These are phyloP conservation scores for Salix koriyanagi DNA, from an alignment of 345 rosid species.

Conservation along the genomic window DNA sequence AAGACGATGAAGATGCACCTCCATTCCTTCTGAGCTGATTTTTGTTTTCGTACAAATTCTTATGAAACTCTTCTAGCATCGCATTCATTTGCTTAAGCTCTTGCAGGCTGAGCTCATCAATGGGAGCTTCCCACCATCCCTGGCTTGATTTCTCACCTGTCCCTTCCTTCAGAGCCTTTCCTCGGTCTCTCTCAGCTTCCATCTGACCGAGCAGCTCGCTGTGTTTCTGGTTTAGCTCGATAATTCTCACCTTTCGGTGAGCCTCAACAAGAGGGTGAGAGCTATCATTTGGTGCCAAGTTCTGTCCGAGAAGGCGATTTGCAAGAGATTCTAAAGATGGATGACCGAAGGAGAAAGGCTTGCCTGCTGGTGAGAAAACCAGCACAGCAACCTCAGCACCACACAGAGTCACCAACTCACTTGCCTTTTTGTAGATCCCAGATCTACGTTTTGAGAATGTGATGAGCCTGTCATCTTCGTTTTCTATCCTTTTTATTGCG, in stretches of 20 bases:
- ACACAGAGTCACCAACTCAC: slow-evolving; percentile 20
- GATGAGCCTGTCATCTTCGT: slow-evolving; percentile 8
- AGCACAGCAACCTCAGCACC: slow-evolving; percentile 7
- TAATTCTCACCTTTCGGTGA: slow-evolving; percentile 14
- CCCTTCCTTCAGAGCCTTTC: neutral
- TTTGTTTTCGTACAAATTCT: neutral
- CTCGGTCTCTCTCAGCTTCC: slow-evolving; percentile 14
- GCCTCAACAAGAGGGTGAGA: slow-evolving; percentile 30
- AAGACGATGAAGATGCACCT: neutral
- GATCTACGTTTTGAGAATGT: slow-evolving; percentile 35
- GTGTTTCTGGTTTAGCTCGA: slow-evolving; percentile 11
- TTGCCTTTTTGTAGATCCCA: slow-evolving; percentile 39
- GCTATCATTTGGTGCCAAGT: neutral
- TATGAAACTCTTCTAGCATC: neutral
- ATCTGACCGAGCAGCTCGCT: slow-evolving; percentile 6
- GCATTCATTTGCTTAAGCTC: neutral
- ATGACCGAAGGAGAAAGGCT: slow-evolving; percentile 8
- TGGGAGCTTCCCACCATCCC: slow-evolving; percentile 24
- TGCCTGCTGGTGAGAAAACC: slow-evolving; percentile 12
- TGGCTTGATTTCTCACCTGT: neutral
- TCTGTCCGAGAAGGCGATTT: slow-evolving; percentile 13
- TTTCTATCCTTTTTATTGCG: slow-evolving; percentile 11
- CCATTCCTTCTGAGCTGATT: neutral
- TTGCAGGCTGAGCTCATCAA: slow-evolving; percentile 13
- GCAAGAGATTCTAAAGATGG: slow-evolving; percentile 12